Evolutionary conservation across 495 filamentous ascomycete genomes (phyloP), one percentile per base, ranked within the genome.

Genomic region (Daldinia loculata): DNA sequence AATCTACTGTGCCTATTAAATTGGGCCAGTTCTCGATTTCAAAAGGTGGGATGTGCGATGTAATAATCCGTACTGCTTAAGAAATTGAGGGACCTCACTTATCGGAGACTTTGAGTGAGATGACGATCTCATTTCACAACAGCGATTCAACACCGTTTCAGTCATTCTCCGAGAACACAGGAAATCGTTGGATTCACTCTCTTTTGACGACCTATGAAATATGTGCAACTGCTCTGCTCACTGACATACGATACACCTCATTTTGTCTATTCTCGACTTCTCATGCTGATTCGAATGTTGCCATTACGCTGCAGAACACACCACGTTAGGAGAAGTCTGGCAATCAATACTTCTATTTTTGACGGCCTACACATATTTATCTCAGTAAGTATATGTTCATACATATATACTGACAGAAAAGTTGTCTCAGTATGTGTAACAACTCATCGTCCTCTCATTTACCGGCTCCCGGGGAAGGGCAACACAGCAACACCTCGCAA

Each of bases 401-500:
- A 43, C 17, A 0, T 9, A 45, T 11, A 48, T 48, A 22, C 19
- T 48, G 1, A 24, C 17, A 48, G 2, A 48, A 48, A 48, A 24
- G 2, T 6, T 9, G 55, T 57, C 15, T 9, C 3, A 12, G n/a
- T 14, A 41, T 30, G 12, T 12, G 19, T 41, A 14, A 14, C 34
- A 36, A 14, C 34, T 36, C 34, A 36, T 14, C 34, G 0, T 14
- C 53, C 30, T 19, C 53, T 56, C 34, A 58, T 24, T 67, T 19
- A 67, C 24, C 59, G 14, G 4, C 57, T 43, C 19, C 69, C 61
- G 34, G 75, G 75, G 41, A 77, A 77, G 29, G 75, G 73, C 57
- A 77, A 34, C 32, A 75, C 75, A 17, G 75, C 75, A 56, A 77
- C 75, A 6, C 75, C 75, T 27, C 75, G 51, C 9, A 65, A 63